Conservation (phyloP, 495 filamentous ascomycete genomes). For the Aspergillus sclerotioniger region DNA sequence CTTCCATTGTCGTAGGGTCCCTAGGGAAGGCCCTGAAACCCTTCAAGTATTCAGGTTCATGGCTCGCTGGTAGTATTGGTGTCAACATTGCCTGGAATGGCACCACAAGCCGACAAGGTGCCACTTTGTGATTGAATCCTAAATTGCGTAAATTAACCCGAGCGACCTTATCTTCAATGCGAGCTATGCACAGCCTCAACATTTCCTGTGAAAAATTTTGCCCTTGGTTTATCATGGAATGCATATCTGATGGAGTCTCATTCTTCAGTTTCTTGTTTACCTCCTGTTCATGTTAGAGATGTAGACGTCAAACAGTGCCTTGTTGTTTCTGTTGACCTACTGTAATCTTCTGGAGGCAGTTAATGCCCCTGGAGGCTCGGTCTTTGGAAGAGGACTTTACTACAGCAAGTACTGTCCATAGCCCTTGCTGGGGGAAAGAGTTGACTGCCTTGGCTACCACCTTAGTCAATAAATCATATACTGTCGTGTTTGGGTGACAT, state of each 20-base stretch:
- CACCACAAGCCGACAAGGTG: conserved; percentile 80
- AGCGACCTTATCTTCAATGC: conserved; percentile 64
- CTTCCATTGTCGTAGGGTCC: conserved; percentile 58
- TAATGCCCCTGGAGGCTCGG: conserved; percentile 43
- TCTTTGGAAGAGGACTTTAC: conserved; percentile 58
- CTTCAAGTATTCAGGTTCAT: conserved; percentile 63
- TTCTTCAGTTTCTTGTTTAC: conserved; percentile 41
- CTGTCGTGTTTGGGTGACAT: conserved; percentile 72
- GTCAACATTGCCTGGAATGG: conserved; percentile 83
- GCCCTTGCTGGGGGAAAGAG: conserved; percentile 80
- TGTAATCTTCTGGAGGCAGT: conserved; percentile 49
- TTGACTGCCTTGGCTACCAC: conserved; percentile 82
- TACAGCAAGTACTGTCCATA: conserved; percentile 88
- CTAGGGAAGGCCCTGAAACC: conserved; percentile 81
- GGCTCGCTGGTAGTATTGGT: conserved; percentile 73
- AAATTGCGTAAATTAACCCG: conserved; percentile 74
- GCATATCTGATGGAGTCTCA: conserved; percentile 56
- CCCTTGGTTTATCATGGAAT: conserved; percentile 67
- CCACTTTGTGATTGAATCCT: conserved; percentile 77
- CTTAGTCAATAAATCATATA: conserved; percentile 68
- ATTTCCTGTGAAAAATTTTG: conserved; percentile 83
- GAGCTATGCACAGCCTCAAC: conserved; percentile 72
- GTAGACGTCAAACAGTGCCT: not conserved
- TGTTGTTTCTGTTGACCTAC: conserved; percentile 20
- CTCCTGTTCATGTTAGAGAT: conserved; percentile 34